These are phyloP conservation scores for Neurospora hispaniola DNA, from an alignment of 495 filamentous ascomycete species.

Conservation along the genomic window DNA sequence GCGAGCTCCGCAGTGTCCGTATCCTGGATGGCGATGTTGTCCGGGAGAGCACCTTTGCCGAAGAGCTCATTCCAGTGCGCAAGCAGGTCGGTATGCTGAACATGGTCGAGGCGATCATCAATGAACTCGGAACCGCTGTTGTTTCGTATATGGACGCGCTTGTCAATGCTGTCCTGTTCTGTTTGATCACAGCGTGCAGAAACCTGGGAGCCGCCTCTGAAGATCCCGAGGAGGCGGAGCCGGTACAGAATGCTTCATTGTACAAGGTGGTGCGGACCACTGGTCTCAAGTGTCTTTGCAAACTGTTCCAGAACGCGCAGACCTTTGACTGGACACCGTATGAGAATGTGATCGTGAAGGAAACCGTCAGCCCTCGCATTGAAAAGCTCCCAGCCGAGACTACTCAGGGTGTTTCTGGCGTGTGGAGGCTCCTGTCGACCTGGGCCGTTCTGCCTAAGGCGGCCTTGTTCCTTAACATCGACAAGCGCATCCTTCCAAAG, in stretches of 20 bases:
- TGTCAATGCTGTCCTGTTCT: conserved; percentile 67
- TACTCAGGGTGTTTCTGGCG: conserved; percentile 74
- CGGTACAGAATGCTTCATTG: conserved; percentile 41
- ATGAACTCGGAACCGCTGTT: conserved; percentile 63
- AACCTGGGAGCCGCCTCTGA: conserved; percentile 32
- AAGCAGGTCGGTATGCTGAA: conserved; percentile 83
- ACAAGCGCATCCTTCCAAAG: conserved; percentile 52
- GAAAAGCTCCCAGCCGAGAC: conserved; percentile 77
- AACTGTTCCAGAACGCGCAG: conserved; percentile 59
- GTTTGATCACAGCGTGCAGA: conserved; percentile 60
- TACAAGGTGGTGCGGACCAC: conserved; percentile 61
- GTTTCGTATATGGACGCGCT: conserved; percentile 49
- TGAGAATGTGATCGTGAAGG: conserved; percentile 54
- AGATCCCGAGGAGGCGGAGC: conserved; percentile 37
- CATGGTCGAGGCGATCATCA: conserved; percentile 82
- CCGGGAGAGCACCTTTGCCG: conserved; percentile 39
- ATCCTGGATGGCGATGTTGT: conserved; percentile 41
- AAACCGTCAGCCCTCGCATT: conserved; percentile 65
- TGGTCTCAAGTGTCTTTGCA: conserved; percentile 66
- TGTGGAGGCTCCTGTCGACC: conserved; percentile 67
- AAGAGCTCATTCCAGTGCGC: conserved; percentile 48
- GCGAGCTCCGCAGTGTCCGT: conserved; percentile 48
- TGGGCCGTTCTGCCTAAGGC: conserved; percentile 62
- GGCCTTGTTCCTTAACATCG: conserved; percentile 56
- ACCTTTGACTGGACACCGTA: conserved; percentile 62